Percentiles rank a stretch among this genome's conserved stretches.
These are phyloP conservation scores for Fusarium subglutinans DNA, from an alignment of 2,329 filamentous ascomycete genomes.

Conservation along the genomic window DNA sequence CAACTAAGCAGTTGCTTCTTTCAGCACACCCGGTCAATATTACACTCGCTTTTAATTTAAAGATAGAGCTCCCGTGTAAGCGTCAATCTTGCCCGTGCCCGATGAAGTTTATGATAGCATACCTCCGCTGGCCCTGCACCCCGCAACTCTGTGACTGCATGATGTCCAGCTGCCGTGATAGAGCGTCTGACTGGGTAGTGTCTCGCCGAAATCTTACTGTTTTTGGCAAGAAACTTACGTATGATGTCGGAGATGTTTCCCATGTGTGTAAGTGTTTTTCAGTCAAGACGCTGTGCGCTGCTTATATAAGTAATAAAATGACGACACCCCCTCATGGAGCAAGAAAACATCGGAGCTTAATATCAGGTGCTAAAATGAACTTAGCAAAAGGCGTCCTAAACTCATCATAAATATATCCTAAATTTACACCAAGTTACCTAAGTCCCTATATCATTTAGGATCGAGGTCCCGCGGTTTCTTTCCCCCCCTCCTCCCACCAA, in stretches of 20 bases:
- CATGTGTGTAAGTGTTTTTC: neutral
- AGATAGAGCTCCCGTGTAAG: neutral
- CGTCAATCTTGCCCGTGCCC: neutral
- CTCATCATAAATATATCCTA: too few relatives aligned
- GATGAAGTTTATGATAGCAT: neutral
- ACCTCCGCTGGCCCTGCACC: neutral
- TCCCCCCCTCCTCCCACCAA: too few relatives aligned
- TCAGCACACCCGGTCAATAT: neutral
- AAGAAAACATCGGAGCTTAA: too few relatives aligned
- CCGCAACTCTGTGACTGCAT: neutral
- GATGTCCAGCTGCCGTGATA: neutral
- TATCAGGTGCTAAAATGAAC: too few relatives aligned
- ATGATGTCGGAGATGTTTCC: neutral
- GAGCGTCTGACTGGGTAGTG: neutral
- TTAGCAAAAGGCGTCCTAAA: too few relatives aligned
- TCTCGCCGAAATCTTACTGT: conserved; percentile 2
- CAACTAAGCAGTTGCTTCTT: neutral
- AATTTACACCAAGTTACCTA: too few relatives aligned
- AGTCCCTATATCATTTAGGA: too few relatives aligned
- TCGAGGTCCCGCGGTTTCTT: too few relatives aligned
- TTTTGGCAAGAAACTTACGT: neutral
- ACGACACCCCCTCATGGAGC: too few relatives aligned
- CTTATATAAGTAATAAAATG: neutral
- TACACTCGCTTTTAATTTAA: neutral
- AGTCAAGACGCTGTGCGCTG: neutral